Base-by-base conservation (phyloP, 2,329 filamentous ascomycete genomes). In the Xylariaceae sp. region DNA sequence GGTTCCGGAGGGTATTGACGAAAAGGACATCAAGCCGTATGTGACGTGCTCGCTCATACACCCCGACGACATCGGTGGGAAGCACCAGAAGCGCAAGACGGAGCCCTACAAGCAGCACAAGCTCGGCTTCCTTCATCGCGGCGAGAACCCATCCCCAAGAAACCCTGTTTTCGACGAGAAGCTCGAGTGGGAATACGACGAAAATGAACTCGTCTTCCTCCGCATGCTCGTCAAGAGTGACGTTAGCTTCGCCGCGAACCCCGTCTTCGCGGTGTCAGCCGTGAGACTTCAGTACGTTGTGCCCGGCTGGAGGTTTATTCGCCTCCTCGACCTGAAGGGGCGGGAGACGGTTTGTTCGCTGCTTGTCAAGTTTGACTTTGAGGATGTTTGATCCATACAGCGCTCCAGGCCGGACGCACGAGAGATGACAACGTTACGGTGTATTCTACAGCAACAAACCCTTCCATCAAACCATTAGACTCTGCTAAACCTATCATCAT, bases 151-250 rank as follows among this genome's bases (percentile, higher is more conserved):
- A 3, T 67, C 69, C 0, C 52, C 65, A 0, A 78, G 66, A 0
- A 76, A 82, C 39, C 78, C 79, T 0, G 32, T 83, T 6, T 83
- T 77, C 77, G 68, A 82, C 43, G 76, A 83, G 53, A 62, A 60
- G 11, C 58, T 83, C 7, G 75, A 80, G 47, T 83, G 79, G 79
- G 73, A 78, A 39, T 83, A 73, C 45, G 72, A 79, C 5, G 77
- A 81, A 36, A 80, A 75, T 43, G 78, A 82, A 51, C 50, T 83
- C 30, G 68, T 70, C 0, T 83, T 83, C 45, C 43, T 83, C 44
- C 64, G 79, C 0, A 64, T 83, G 38, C 59, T 82, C 26, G 66
- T 83, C 57, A 83, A 83, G 63, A 77, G 71, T 43, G 78, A 83
- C 38, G 75, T 79, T 38, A 68, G 66, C 40, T 83, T 75, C 53